Evolutionary conservation across 75 land plant species (phyloP).

Genomic region (Picea glauca): DNA sequence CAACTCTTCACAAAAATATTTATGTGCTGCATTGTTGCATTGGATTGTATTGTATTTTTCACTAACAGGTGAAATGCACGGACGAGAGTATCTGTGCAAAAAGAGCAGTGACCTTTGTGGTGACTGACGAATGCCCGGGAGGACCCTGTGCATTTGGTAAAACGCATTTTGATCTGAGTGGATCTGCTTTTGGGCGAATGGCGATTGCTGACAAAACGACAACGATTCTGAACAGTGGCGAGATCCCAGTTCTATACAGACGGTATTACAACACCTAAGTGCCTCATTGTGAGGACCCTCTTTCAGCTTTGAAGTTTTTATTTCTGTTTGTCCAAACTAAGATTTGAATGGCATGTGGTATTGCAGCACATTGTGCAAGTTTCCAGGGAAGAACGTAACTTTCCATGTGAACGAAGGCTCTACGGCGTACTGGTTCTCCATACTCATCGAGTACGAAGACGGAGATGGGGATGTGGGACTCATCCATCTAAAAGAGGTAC

Average conservation of each 20-base stretch:
- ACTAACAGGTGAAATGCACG: slow-evolving; percentile 55
- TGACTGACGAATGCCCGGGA: slow-evolving; percentile 93
- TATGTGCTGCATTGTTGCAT: too few relatives aligned
- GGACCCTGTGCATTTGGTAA: slow-evolving; percentile 65
- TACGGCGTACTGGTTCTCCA: slow-evolving; percentile 75
- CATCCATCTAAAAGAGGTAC: slow-evolving; percentile 61
- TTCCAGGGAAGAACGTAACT: slow-evolving; percentile 61
- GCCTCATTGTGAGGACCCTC: too few relatives aligned
- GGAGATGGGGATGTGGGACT: slow-evolving; percentile 79
- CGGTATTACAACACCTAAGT: slow-evolving; percentile 26
- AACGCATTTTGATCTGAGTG: slow-evolving; percentile 89
- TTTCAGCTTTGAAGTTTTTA: background rate
- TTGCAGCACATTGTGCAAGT: slow-evolving; percentile 67
- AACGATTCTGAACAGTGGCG: slow-evolving; percentile 67
- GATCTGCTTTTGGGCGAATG: slow-evolving; percentile 78
- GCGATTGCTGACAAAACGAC: slow-evolving; percentile 43
- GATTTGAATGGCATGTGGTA: background rate
- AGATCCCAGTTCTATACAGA: slow-evolving; percentile 50
- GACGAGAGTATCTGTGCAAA: slow-evolving; percentile 50
- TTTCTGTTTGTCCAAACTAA: background rate
- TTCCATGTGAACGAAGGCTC: slow-evolving; percentile 87
- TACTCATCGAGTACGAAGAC: slow-evolving; percentile 69
- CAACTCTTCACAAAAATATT: too few relatives aligned
- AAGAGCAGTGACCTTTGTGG: slow-evolving; percentile 59
- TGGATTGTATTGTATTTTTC: background rate